Evolutionary conservation across 2,329 filamentous ascomycete species (phyloP), one percentile per base, ranked within the genome.

Genomic region (Neoascochyta sp.): DNA sequence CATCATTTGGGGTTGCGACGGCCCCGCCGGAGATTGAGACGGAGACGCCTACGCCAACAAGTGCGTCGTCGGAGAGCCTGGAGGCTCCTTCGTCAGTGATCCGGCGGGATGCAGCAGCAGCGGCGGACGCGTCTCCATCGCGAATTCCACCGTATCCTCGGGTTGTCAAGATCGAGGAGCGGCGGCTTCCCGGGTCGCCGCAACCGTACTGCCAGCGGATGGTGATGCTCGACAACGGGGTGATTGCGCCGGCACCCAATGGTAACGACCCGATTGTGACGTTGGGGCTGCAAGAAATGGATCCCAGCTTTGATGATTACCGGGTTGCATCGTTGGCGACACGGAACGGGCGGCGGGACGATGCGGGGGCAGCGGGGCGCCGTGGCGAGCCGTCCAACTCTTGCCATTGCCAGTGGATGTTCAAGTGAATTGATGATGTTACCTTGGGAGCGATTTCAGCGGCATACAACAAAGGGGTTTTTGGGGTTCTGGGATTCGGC

Each of bases 181-280:
- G 78, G 29, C 73, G 80, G 14, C 52, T 74, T 11, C 60, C 67
- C 6, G 62, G 66, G 23, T 61, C 66, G 5, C 54, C 65, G 7
- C 48, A 66, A 28, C 74, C 79, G 1, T 83, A 81, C 54, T 84
- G 80, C 50, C 70, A 81, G 47, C 74, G 81, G 50, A 81, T 81
- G 70, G 66, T 74, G 39, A 67, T 83, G 9, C 61, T 77, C 32
- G 59, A 72, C 26, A 65, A 78, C 41, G 72, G 73, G 16, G 46
- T 57, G 7, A 53, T 74, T 18, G 57, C 64, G 16, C 54, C 57
- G 19, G 57, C 59, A 15, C 37, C 44, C 1, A 55, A 62, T 30
- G 39, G 36, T 12, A 52, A 60, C 23, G 60, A 58, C 16, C 43
- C 60, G 5, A 55, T 56, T 3, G 58, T 68, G 24, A 54, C 52